phyloP scores from a whole-genome alignment of 2,329 filamentous ascomycete genomes.

The Cladobotryum protrusum region DNA sequence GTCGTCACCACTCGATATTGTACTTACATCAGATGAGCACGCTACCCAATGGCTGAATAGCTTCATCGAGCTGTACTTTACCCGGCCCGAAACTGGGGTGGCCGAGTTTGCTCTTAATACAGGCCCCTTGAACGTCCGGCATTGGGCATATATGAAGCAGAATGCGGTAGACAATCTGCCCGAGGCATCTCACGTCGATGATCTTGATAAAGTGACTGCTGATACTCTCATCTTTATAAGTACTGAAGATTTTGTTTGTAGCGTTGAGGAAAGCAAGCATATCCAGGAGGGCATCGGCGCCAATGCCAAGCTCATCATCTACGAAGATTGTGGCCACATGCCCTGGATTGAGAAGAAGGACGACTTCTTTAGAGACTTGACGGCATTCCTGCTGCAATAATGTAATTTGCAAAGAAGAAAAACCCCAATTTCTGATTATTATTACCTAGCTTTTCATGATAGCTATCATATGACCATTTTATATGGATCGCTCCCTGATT shows the following conservation, averaged over 20 bases:
- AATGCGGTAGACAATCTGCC: neutral
- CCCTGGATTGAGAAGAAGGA: slow-evolving; percentile 6
- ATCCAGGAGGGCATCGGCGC: neutral
- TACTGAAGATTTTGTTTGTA: neutral
- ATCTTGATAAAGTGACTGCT: neutral
- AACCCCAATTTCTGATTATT: too few relatives aligned
- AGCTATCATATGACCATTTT: neutral
- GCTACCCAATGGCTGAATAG: neutral
- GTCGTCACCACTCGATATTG: neutral
- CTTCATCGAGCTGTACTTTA: neutral
- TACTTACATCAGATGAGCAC: neutral
- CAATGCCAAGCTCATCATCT: neutral
- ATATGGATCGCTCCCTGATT: too few relatives aligned
- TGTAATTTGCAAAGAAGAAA: too few relatives aligned
- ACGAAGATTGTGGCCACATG: slow-evolving; percentile 4
- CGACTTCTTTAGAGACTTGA: neutral
- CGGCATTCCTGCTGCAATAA: neutral
- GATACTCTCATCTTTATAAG: neutral
- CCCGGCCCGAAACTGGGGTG: neutral
- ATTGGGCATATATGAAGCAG: neutral
- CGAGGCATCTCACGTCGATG: neutral
- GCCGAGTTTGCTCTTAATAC: neutral
- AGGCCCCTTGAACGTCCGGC: neutral
- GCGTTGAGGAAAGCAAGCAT: neutral
- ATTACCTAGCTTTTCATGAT: neutral